Evolutionary conservation across 2,329 filamentous ascomycete genomes (phyloP), one percentile per base, ranked within the genome.

Genomic region (Fusarium sp.): DNA sequence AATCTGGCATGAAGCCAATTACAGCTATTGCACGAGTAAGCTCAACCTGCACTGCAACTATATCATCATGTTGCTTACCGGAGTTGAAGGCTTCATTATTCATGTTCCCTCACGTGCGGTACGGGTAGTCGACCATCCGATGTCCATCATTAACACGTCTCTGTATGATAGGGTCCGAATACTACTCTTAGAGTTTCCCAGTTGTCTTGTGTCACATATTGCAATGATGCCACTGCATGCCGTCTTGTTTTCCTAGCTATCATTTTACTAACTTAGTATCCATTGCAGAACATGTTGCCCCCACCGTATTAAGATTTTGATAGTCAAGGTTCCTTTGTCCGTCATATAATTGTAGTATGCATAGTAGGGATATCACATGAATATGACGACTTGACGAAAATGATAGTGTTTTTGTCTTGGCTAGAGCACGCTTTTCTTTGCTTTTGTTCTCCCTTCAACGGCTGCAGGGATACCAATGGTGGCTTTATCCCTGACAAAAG

Each of bases 161-260:
- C 32, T 51, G 24, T 32, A 30, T 48, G 44, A 47, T 47, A 36
- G 39, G 36, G 44, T 30, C 38, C 45, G 50, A 66, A 70, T 70
- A 70, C 66, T 66, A 66, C 68, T 24, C 48, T 54, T 35, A 63
- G 48, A 67, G 62, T 71, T 70, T 45, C 28, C 35, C 28, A 51
- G 42, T 36, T 45, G 26, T 48, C 66, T 64, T 54, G 62, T 30
- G 47, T 59, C 45, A 39, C 39, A 35, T 36, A 51, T 20, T 53
- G 51, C 36, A 28, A 44, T 48, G 58, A 58, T 50, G 32, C 48
- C 26, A 15, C 54, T 56, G 26, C 39, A 26, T 58, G 28, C 41
- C 44, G 24, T 51, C 44, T 44, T 17, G n/a, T 53, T 45, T 51
- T 32, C n/a, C 12, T 47, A 47, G 36, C 28, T 42, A 30, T 61